Evolutionary conservation across 2,329 filamentous ascomycete genomes (phyloP).

Genomic region (Cryphonectria parasitica): DNA sequence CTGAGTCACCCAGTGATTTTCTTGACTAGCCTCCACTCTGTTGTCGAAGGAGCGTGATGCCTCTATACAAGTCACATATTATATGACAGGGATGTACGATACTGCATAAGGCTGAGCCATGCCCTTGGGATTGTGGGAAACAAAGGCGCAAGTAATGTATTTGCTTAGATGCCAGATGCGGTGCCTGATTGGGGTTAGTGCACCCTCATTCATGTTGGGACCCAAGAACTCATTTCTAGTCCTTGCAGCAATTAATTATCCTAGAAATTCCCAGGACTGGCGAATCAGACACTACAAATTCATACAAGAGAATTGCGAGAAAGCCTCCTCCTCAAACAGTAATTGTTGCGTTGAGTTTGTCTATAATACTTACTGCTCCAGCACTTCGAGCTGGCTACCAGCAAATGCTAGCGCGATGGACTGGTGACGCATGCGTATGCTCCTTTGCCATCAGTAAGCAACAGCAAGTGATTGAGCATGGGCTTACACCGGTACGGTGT

Average conservation of each 20-base stretch:
- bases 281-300: not conserved
- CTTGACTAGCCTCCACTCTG: not conserved
- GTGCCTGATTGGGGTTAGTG: not conserved
- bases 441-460: conserved; percentile 2
- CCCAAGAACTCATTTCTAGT: not conserved
- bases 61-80: not conserved
- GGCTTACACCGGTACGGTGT: not conserved
- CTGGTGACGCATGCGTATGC: not conserved
- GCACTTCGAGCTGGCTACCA: not conserved
- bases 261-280: not conserved
- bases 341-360: not conserved
- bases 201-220: not conserved
- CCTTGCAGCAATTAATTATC: not conserved
- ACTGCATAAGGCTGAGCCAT: not conserved
- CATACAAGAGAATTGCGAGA: not conserved
- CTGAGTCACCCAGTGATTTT: not conserved
- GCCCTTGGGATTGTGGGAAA: not conserved
- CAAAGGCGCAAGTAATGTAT: not conserved
- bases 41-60: not conserved
- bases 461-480: not conserved
- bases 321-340: not conserved
- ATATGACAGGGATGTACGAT: conserved; percentile 33
- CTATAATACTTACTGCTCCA: not conserved
- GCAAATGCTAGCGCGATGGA: not conserved
- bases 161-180: not conserved